Percentiles rank a stretch among this genome's conserved stretches.
Conservation (phyloP, 1,284 basidiomycete genomes). For the Rhodofomes roseus region DNA sequence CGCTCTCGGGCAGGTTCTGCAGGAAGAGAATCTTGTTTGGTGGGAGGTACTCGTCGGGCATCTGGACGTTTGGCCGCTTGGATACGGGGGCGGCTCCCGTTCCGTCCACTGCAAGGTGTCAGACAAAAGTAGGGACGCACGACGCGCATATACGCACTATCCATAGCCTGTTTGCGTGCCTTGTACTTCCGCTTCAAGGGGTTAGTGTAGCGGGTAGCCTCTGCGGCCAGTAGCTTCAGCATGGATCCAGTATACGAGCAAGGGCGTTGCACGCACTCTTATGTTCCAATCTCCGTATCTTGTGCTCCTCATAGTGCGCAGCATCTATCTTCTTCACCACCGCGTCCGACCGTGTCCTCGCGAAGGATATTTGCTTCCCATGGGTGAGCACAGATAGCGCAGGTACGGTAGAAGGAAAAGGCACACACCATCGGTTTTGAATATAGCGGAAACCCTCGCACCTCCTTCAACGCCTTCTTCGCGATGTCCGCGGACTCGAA, state of each 20-base stretch:
- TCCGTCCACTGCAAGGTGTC: conserved; percentile 57
- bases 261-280: conserved; percentile 61
- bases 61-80: conserved; percentile 83
- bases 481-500: conserved; percentile 82
- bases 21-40: conserved; percentile 99
- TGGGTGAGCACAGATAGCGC: not conserved
- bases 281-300: conserved; percentile 66
- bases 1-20: conserved; percentile 91
- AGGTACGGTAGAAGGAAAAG: not conserved
- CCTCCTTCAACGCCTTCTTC: conserved; percentile 86
- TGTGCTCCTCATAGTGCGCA: conserved; percentile 71
- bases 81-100: conserved; percentile 58
- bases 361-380: conserved; percentile 88
- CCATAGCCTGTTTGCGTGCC: conserved; percentile 74
- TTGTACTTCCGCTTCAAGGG: conserved; percentile 82
- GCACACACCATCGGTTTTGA: conserved; percentile 88
- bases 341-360: conserved; percentile 83
- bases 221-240: conserved; percentile 36
- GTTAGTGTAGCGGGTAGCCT: conserved; percentile 79
- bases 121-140: not conserved
- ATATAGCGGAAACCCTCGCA: conserved; percentile 92
- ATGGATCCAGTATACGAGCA: not conserved
- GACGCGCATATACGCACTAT: conserved; percentile 42
- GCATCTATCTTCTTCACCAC: conserved; percentile 76
- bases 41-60: conserved; percentile 99